phyloP scores from a whole-genome alignment of 1,284 basidiomycete species.

The Pseudozyma flocculosa region DNA sequence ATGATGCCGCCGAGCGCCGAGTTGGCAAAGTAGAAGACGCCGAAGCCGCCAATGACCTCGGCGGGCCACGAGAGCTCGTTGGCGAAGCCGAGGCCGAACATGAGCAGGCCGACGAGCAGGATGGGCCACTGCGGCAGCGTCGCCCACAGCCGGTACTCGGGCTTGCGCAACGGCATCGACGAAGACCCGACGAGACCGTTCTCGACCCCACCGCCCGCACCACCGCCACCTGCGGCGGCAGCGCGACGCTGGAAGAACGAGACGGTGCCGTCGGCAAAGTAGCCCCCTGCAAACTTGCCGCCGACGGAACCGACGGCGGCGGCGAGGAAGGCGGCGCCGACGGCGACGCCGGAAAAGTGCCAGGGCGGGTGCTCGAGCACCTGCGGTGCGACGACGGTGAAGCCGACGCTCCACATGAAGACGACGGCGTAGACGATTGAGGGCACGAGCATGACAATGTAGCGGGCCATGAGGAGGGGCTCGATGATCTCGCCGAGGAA shows the following conservation, averaged over 20 bases:
- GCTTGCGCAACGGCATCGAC: constrained; percentile 29
- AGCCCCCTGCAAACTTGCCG: constrained; percentile 57
- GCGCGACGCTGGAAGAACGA: constrained; percentile 43
- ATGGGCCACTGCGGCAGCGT: constrained; percentile 47
- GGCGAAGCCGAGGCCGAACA: constrained; percentile 53
- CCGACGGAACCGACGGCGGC: constrained; percentile 53
- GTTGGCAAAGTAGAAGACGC: constrained; percentile 50
- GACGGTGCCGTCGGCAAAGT: constrained; percentile 52
- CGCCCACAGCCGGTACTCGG: constrained; percentile 58
- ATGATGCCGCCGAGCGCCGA: constrained; percentile 22
- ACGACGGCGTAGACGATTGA: constrained; percentile 57
- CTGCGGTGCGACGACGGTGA: constrained; percentile 56
- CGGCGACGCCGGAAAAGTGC: constrained; percentile 45
- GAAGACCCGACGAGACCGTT: no score
- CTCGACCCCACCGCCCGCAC: no score
- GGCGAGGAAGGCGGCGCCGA: constrained; percentile 57
- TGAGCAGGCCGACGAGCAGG: constrained; percentile 50
- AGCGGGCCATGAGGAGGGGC: constrained; percentile 45
- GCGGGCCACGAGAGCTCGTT: constrained; percentile 55
- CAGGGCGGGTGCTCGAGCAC: constrained; percentile 56
- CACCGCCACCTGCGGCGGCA: constrained; percentile 11
- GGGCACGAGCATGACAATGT: constrained; percentile 35
- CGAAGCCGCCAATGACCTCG: constrained; percentile 56
- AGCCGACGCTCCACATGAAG: constrained; percentile 57
- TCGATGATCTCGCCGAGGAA: constrained; percentile 41